These are phyloP conservation scores for Fusarium sp. DNA, from an alignment of 2,329 filamentous ascomycete species.

Conservation along the genomic window DNA sequence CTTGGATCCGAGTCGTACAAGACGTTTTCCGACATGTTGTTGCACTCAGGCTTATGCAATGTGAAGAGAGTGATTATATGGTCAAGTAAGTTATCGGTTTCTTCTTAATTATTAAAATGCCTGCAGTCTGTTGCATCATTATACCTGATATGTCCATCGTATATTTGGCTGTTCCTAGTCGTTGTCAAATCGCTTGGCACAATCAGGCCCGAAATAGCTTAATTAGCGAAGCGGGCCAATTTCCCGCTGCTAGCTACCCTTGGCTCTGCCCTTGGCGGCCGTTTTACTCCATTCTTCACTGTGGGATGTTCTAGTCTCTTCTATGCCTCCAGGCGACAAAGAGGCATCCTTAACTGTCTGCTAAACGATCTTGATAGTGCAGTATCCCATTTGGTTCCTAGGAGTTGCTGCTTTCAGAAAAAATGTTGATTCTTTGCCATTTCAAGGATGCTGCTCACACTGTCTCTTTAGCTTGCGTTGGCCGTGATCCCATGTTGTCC, in stretches of 20 bases:
- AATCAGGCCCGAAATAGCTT: background rate
- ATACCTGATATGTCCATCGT: background rate
- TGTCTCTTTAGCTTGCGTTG: background rate
- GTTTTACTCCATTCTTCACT: background rate
- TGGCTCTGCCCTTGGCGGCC: background rate
- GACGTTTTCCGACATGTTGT: background rate
- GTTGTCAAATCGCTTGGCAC: background rate
- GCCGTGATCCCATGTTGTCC: too few species aligned
- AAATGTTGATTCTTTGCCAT: too few species aligned
- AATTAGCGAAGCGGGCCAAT: background rate
- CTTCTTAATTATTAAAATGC: too few species aligned
- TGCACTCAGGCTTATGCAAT: background rate
- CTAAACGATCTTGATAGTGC: too few species aligned
- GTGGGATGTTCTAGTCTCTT: background rate
- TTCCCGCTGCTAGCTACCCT: background rate
- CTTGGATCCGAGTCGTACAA: rapidly evolving
- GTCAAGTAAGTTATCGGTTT: too few species aligned
- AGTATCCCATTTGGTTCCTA: background rate
- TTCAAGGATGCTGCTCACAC: rapidly evolving
- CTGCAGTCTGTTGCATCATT: background rate
- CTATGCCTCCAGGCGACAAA: background rate
- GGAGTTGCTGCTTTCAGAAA: background rate
- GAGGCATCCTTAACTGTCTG: rapidly evolving
- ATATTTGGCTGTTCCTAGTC: background rate
- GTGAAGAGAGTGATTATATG: too few species aligned